These are phyloP conservation scores for Phytophthora megakarya DNA, from an alignment of 352 stramenopile genomes.

Conservation along the genomic window DNA sequence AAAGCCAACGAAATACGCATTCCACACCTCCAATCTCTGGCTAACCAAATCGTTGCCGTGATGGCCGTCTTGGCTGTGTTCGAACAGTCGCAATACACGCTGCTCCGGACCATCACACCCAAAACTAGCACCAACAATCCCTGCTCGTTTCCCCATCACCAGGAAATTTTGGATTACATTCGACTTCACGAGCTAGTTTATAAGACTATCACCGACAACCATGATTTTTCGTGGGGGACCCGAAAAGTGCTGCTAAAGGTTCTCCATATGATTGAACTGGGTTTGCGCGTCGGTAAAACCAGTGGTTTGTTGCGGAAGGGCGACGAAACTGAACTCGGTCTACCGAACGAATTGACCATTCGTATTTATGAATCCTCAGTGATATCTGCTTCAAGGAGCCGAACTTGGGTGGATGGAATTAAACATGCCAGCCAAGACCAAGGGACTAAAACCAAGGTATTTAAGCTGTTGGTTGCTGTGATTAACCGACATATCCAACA, in stretches of 20 bases:
- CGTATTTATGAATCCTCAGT: conserved; percentile 37
- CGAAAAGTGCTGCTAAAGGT: conserved; percentile 49
- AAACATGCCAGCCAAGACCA: conserved; percentile 50
- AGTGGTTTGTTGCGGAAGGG: conserved; percentile 32
- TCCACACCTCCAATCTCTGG: conserved; percentile 44
- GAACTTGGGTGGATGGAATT: conserved; percentile 46
- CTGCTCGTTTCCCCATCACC: conserved; percentile 26
- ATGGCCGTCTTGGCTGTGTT: conserved; percentile 41
- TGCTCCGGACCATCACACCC: conserved; percentile 29
- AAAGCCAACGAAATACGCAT: conserved; percentile 17
- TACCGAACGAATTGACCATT: conserved; percentile 8
- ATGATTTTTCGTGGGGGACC: conserved; percentile 43
- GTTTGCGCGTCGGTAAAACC: conserved; percentile 49
- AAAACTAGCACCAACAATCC: conserved; percentile 12
- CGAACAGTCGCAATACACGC: conserved; percentile 43
- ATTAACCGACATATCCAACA: background rate
- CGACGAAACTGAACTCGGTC: background rate
- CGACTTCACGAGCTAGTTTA: conserved; percentile 41
- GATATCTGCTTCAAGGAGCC: conserved; percentile 21
- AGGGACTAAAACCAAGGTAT: conserved; percentile 48
- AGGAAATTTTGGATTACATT: conserved; percentile 40
- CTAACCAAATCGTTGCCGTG: conserved; percentile 42
- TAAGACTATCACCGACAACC: conserved; percentile 35
- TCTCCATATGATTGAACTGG: conserved; percentile 51
- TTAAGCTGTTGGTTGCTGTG: background rate